phyloP scores from a whole-genome alignment of 176 grass and related monocot species.

The Avena atlantica region DNA sequence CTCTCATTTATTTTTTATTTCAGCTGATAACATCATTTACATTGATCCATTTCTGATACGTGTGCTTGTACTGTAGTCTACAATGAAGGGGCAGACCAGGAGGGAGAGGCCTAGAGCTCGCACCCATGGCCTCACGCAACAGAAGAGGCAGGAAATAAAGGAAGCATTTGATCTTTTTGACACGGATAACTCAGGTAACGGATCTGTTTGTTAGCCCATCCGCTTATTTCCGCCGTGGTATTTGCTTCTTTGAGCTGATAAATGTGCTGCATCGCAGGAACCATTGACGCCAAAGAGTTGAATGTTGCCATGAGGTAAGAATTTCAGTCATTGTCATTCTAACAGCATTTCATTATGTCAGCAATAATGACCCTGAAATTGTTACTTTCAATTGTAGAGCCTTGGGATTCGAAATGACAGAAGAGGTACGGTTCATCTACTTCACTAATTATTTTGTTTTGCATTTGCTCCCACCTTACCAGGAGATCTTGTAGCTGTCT shows the following conservation, averaged over 20 bases:
- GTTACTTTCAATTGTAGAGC: slow-evolving; percentile 63
- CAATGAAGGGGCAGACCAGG: slow-evolving; percentile 54
- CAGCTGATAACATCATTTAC: background rate
- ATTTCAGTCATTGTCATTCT: slow-evolving; percentile 9
- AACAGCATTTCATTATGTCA: background rate
- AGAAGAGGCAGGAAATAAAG: slow-evolving; percentile 88
- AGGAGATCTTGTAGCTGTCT: slow-evolving; percentile 22
- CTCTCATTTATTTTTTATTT: background rate
- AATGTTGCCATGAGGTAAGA: slow-evolving; percentile 94
- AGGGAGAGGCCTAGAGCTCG: slow-evolving; percentile 66
- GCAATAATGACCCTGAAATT: slow-evolving; percentile 15
- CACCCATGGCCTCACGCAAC: slow-evolving; percentile 62
- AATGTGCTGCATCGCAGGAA: slow-evolving; percentile 54
- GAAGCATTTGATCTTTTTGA: slow-evolving; percentile 94
- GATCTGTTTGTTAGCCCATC: background rate
- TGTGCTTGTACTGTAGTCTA: slow-evolving; percentile 58
- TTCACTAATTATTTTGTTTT: background rate
- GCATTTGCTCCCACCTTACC: background rate
- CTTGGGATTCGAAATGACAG: slow-evolving; percentile 96
- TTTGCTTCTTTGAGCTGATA: background rate
- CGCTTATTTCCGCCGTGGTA: background rate
- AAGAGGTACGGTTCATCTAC: slow-evolving; percentile 58
- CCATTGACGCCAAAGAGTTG: slow-evolving; percentile 89
- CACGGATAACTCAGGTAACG: slow-evolving; percentile 82
- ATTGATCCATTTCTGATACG: background rate